Percentiles rank a stretch among this genome's conserved stretches.
phyloP scores from a whole-genome alignment of 2,329 filamentous ascomycete species.

The Ceratocystiopsis sp. region DNA sequence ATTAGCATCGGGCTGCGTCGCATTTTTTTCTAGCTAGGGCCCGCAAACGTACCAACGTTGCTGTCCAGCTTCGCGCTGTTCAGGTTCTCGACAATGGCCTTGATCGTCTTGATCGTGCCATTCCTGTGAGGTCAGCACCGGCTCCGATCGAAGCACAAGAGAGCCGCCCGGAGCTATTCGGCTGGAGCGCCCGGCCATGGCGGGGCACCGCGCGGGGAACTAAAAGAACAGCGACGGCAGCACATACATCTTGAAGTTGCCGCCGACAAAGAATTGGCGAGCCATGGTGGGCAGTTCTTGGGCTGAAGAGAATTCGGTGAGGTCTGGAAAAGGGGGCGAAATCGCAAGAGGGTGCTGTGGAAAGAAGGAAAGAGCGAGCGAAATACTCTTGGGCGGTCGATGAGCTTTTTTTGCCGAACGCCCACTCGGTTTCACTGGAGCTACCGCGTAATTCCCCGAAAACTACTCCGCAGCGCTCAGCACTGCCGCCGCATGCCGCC shows the following conservation, averaged over 20 bases:
- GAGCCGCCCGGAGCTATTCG: slow-evolving; percentile 8
- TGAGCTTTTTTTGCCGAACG: too few species aligned
- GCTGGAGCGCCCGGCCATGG: slow-evolving; percentile 3
- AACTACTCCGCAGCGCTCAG: too few species aligned
- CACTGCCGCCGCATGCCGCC: too few species aligned
- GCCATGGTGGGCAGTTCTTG: slow-evolving; percentile 47
- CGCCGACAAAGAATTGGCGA: slow-evolving; percentile 94
- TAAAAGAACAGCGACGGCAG: slow-evolving; percentile 5
- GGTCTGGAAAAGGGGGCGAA: too few species aligned
- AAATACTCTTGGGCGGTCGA: too few species aligned
- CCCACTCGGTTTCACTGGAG: too few species aligned
- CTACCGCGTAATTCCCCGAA: too few species aligned
- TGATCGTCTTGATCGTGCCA: slow-evolving; percentile 77
- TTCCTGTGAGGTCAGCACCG: slow-evolving; percentile 44
- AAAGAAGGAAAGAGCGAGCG: too few species aligned
- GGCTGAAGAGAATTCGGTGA: not conserved
- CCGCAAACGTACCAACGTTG: slow-evolving; percentile 43
- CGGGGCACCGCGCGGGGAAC: slow-evolving; percentile 11
- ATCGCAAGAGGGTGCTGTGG: too few species aligned
- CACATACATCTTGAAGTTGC: slow-evolving; percentile 97
- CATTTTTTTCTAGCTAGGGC: too few species aligned
- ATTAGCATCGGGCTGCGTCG: too few species aligned
- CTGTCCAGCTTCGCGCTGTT: slow-evolving; percentile 70
- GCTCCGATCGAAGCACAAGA: not conserved
- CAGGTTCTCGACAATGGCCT: slow-evolving; percentile 75